Evolutionary conservation across 2,329 filamentous ascomycete species (phyloP), one percentile per base, ranked within the genome.

Genomic region (Arachnomyces sp.): DNA sequence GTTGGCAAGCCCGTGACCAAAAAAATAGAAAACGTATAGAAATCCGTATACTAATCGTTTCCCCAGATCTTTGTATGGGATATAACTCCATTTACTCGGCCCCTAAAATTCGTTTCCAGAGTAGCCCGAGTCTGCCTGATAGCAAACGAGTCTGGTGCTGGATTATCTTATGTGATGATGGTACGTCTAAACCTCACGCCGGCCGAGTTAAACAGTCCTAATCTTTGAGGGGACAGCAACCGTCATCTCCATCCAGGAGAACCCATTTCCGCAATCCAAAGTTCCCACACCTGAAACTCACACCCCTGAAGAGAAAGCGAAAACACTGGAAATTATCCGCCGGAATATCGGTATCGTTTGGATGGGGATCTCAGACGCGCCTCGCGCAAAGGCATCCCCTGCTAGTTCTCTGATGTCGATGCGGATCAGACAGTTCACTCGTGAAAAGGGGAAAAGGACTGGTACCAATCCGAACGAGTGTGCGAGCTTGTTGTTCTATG

Each of bases 171-270:
- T 84, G 78, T 47, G 70, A 79, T 48, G 81, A 86, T 52, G 70
- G 74, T 74, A 65, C 6, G 66, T 51, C 14, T 18, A 11, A 13
- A 13, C 11, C 15, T 14, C 13, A 36, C 14, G 18, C 9, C 4
- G 9, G 37, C 33, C 3, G 9, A 4, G 11, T 21, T 25, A 32
- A 13, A 16, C 13, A 41, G 2, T 4, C 11, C 15, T 37, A 7
- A 11, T 21, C n/a, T 43, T 53, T 9, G 49, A 39, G 28, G 33
- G 37, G 28, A 4, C 38, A 77, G 78, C 77, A 47, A 86, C 82
- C 0, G 73, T 86, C 29, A 73, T 87, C 39, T 81, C 81, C 0
- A 76, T 87, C 31, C 77, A 84, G 42, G 83, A 86, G 54, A 65
- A 69, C 37, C 72, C 72, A 62, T 53, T 70, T 67, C 47, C 68